phyloP scores from a whole-genome alignment of 768 basidiomycete species.

The Calocybe gangraenosa region DNA sequence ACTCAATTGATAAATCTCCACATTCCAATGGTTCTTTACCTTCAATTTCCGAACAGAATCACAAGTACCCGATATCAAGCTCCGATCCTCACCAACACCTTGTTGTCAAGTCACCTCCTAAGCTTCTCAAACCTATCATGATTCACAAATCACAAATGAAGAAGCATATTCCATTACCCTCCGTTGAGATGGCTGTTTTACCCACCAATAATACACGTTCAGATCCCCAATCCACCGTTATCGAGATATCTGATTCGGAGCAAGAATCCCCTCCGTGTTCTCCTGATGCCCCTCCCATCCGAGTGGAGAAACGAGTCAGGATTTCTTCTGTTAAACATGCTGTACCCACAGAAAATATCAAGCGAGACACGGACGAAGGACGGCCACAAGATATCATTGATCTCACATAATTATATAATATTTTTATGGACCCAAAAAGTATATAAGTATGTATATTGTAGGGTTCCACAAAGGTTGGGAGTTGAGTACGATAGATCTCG shows the following conservation, averaged over 20 bases:
- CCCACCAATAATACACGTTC: neutral
- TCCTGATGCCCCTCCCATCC: too few species aligned
- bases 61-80: conserved; percentile 18
- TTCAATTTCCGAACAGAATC: neutral
- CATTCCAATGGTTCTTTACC: neutral
- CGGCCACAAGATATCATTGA: neutral
- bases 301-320: too few species aligned
- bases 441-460: too few species aligned
- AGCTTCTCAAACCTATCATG: conserved; percentile 10
- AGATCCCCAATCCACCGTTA: conserved; percentile 16
- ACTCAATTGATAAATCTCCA: conserved; percentile 2
- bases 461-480: too few species aligned
- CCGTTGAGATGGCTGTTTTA: conserved; percentile 1
- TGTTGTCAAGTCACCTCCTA: conserved; percentile 18
- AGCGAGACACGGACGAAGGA: neutral
- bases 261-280: conserved; percentile 2
- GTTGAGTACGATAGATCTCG: too few species aligned
- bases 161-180: conserved; percentile 8
- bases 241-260: conserved; percentile 38
- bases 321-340: too few species aligned
- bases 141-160: neutral
- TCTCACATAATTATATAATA: neutral
- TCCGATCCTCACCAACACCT: conserved; percentile 9
- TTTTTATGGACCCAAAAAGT: too few species aligned
- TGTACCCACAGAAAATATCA: too few species aligned